Base-by-base conservation (phyloP, 306 rosid genomes). In the Citrullus colocynthis region DNA sequence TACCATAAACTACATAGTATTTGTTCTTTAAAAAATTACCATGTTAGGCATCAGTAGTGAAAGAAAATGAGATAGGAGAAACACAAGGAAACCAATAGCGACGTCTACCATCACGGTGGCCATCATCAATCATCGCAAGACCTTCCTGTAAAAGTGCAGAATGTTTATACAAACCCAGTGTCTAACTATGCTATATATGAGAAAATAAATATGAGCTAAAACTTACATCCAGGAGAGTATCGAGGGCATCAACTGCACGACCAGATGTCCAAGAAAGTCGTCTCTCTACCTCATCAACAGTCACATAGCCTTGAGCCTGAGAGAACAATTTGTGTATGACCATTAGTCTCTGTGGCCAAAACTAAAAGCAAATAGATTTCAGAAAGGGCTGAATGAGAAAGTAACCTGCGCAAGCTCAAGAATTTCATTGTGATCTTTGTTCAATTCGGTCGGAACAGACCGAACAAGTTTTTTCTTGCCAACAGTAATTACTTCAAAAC, bases 61-160 rank as follows among this genome's bases (percentile, higher is more conserved):
- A 67, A 62, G 66, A 81, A 80, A 89, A 81, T 7, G 97, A 90
- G 76, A 90, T 88, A 61, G 97, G 86, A 76, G 97, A 92, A 48
- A 89, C 93, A 78, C 97, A 95, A 30, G 97, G 97, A 78, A 95
- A 95, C 99, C 99, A 95, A 75, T 92, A 90, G 49, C 90, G 86
- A 28, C 96, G 90, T 83, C 75, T 86, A 67, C 96, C 89, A 66
- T 95, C 99, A 86, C 84, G 90, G 64, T 95, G 97, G 74, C 99
- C 99, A 77, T 95, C 97, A 86, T 95, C 99, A 75, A 95, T 92
- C 97, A 95, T 90, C 49, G 97, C 97, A 82, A 95, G 97, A 78
- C 99, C 99, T 79, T 95, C 97, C 97, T 95, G 89, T 82, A 84
- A 21, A 36, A 82, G 65, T 80, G 36, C 41, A 78, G 3, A 64